These are phyloP conservation scores for Haplosporangium sp. DNA, from an alignment of 371 early-diverging fungal species.

Conservation along the genomic window DNA sequence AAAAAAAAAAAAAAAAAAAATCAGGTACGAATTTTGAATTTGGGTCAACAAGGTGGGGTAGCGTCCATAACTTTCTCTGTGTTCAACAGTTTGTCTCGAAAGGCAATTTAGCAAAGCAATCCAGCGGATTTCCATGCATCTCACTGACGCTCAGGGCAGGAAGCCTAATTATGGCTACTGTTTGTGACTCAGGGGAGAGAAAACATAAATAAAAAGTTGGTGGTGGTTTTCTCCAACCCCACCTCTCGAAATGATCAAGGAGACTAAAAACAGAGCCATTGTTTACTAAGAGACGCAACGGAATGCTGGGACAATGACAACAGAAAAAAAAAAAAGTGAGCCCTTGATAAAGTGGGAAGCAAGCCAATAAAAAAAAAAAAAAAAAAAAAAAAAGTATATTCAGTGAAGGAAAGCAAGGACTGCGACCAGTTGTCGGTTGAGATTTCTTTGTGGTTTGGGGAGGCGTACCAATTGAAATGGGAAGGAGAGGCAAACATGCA, in stretches of 20 bases:
- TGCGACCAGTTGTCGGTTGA: not conserved
- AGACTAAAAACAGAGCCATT: not conserved
- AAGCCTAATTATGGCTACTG: not conserved
- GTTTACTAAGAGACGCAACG: not conserved
- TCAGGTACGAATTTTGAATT: no score
- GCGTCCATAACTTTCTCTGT: not conserved
- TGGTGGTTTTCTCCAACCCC: not conserved
- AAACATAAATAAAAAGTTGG: not conserved
- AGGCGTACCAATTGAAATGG: not conserved
- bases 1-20: not conserved
- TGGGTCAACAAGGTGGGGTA: not conserved
- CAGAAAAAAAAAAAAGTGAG: not conserved
- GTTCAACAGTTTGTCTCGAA: not conserved
- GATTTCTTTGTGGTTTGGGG: not conserved
- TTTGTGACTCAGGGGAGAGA: not conserved
- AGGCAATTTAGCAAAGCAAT: not conserved
- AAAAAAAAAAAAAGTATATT: not conserved
- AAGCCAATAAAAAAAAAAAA: not conserved
- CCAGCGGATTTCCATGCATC: slow-evolving; percentile 1
- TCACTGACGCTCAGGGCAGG: not conserved
- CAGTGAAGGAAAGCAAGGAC: not conserved
- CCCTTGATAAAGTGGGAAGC: not conserved
- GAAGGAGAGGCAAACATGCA: not conserved
- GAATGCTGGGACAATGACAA: slow-evolving; percentile 1
- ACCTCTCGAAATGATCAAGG: not conserved